Percentiles rank a stretch among this genome's conserved stretches.
Evolutionary conservation across 164 flowering plant genomes (phyloP).

Genomic region (Dillenia turbinata): DNA sequence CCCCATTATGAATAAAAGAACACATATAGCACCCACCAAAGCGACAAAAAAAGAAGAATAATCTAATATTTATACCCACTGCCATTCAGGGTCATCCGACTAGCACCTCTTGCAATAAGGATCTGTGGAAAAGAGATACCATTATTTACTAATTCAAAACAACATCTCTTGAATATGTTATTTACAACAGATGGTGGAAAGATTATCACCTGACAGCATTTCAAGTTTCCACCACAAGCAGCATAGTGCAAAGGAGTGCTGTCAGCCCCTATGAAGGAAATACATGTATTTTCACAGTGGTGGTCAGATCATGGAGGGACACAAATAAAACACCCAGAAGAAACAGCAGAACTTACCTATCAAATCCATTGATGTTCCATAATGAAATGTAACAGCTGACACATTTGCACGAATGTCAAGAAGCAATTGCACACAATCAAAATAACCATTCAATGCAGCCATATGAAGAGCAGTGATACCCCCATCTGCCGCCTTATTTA

Average conservation of each 20-base stretch:
- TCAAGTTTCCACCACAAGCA: slow-evolving; percentile 93
- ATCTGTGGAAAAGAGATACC: slow-evolving; percentile 45
- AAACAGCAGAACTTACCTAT: slow-evolving; percentile 50
- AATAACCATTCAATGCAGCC: slow-evolving; percentile 93
- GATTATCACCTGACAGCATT: slow-evolving; percentile 84
- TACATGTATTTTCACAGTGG: background rate
- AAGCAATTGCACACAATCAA: slow-evolving; percentile 86
- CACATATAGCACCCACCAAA: background rate
- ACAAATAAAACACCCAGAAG: background rate
- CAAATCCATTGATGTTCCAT: slow-evolving; percentile 91
- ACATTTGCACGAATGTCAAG: slow-evolving; percentile 79
- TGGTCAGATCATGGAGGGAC: background rate
- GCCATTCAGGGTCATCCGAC: slow-evolving; percentile 74
- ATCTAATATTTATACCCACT: slow-evolving; percentile 59
- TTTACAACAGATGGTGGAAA: background rate
- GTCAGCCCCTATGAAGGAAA: slow-evolving; percentile 68
- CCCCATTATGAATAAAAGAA: background rate
- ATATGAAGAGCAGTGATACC: slow-evolving; percentile 93
- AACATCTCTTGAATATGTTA: background rate
- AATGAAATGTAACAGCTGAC: slow-evolving; percentile 80
- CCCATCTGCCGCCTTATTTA: slow-evolving; percentile 94
- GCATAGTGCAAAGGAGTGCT: slow-evolving; percentile 98
- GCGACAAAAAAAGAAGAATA: slow-evolving; percentile 1
- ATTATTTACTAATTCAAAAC: slow-evolving; percentile 3
- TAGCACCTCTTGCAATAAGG: slow-evolving; percentile 89